A percentile compares a stretch with the other conserved stretches of the same genome.
Evolutionary conservation across 2,329 filamentous ascomycete species (phyloP).

Genomic region (Biscogniauxia mediterranea): DNA sequence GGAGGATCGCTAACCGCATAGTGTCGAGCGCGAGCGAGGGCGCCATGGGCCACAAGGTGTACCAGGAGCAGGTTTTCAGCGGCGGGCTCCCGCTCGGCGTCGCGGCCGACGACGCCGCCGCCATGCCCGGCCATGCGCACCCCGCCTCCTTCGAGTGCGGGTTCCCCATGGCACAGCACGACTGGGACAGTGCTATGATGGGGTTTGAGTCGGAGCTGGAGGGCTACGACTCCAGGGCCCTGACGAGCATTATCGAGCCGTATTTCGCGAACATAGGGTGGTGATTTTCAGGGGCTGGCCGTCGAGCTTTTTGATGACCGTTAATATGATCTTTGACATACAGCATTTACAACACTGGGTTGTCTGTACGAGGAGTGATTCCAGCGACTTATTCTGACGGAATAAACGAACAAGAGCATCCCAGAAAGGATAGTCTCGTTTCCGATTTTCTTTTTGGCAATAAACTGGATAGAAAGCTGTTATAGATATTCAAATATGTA

Average conservation of each 20-base stretch:
- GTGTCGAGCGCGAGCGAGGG: conserved; percentile 17
- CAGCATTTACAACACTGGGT: too few relatives aligned
- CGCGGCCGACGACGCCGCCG: not conserved
- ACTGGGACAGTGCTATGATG: conserved; percentile 29
- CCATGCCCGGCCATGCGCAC: conserved; percentile 1
- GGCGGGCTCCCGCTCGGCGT: not conserved
- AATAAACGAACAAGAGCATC: too few relatives aligned
- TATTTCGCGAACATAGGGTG: conserved; percentile 25
- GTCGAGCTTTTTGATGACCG: too few relatives aligned
- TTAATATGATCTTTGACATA: too few relatives aligned
- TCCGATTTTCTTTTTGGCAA: too few relatives aligned
- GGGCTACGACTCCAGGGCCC: conserved; percentile 21
- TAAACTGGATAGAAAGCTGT: too few relatives aligned
- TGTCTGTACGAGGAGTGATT: too few relatives aligned
- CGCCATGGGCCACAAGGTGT: not conserved
- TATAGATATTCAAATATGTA: too few relatives aligned
- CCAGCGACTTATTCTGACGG: too few relatives aligned
- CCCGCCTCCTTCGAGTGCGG: conserved; percentile 14
- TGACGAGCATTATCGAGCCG: conserved; percentile 28
- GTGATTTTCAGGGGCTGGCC: conserved; percentile 8
- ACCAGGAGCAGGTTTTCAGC: conserved; percentile 7
- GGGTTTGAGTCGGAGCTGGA: conserved; percentile 26
- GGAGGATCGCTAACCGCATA: conserved; percentile 20
- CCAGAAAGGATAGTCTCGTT: too few relatives aligned
- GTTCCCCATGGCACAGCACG: conserved; percentile 28